Evolutionary conservation across 2,329 filamentous ascomycete species (phyloP), one percentile per base, ranked within the genome.

Genomic region (Penicillium decumbens): DNA sequence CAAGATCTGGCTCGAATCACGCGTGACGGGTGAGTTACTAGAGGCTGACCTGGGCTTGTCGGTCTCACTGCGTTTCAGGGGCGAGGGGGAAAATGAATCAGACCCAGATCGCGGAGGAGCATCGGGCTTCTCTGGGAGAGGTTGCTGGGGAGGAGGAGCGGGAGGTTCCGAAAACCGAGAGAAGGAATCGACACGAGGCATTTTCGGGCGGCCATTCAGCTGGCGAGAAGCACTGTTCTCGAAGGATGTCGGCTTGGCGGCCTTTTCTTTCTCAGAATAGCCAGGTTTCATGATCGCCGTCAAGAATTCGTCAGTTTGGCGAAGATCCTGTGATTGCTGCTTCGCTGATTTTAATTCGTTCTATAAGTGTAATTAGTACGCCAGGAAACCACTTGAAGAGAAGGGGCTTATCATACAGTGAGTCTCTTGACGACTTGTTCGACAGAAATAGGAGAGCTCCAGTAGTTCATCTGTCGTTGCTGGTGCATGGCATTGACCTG

Each of bases 371-470:
- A 8, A 18, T 49, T 28, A 44, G 29, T 30, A 40, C 20, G 12
- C 18, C n/a, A 18, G 28, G 6, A 9, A 8, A 6, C n/a, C 18
- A 28, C 15, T 3, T 23, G 2, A 18, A 10, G 8, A 18, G 8
- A 5, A 33, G n/a, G 13, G 2, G 20, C 13, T 5, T 2, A 38
- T 12, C 59, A 76, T 77, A 91, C 88, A 65, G 88, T 87, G 45
- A 93, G 76, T 65, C 84, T 85, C 67, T 95, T 96, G 33, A 96
- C 86, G 49, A 98, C 91, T 61, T 95, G 89, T 67, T 98, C 93
- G 38, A 95, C 93, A 6, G 89, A 95, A 56, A 96, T 84, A 0
- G 91, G 89, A 6, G 88, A 88, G 48, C 95, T 77, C 83, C 89
- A 95, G 61, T 90, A 90, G 32, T 89, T 88, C 72, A 84, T 80